A percentile compares a stretch with the other conserved stretches of the same genome.
Evolutionary conservation across 805 yeast species (phyloP).

Genomic region (Nakazawaea ishiwadae): DNA sequence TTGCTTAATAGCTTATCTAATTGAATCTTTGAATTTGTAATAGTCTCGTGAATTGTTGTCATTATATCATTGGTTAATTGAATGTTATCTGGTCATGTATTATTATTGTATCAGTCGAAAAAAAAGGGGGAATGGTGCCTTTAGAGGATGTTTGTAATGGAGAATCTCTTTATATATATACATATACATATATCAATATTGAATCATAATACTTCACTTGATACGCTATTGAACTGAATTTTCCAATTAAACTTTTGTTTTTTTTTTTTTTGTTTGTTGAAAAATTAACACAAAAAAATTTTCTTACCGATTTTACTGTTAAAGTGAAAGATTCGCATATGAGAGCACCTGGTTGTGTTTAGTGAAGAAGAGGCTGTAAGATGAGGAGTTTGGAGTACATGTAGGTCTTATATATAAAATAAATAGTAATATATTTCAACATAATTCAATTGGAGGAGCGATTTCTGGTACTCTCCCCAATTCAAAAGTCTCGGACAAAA

Average conservation of each 20-base stretch:
- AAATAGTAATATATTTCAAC: slow-evolving; percentile 17
- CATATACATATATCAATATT: neutral
- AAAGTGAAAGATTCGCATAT: too few relatives aligned
- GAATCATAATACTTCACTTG: slow-evolving; percentile 2
- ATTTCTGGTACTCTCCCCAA: slow-evolving; percentile 67
- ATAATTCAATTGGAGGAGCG: slow-evolving; percentile 58
- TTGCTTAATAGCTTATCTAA: slow-evolving; percentile 25
- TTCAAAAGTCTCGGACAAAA: slow-evolving; percentile 41
- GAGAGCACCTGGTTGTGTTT: too few relatives aligned
- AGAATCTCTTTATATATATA: neutral
- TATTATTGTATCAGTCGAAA: too few relatives aligned
- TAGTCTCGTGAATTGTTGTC: slow-evolving; percentile 4
- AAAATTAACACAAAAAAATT: too few relatives aligned
- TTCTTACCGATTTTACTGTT: too few relatives aligned
- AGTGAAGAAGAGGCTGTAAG: too few relatives aligned
- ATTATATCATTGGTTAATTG: neutral
- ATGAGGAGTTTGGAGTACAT: too few relatives aligned
- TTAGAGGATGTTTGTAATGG: neutral
- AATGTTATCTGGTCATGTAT: too few relatives aligned
- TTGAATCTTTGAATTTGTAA: slow-evolving; percentile 19
- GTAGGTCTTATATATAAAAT: too few relatives aligned
- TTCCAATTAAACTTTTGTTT: neutral
- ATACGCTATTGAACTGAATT: neutral
- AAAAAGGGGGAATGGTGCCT: neutral
- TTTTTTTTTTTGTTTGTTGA: neutral